These are phyloP conservation scores for Funneliformis caledonium DNA, from an alignment of 371 early-diverging fungal species.

Conservation along the genomic window DNA sequence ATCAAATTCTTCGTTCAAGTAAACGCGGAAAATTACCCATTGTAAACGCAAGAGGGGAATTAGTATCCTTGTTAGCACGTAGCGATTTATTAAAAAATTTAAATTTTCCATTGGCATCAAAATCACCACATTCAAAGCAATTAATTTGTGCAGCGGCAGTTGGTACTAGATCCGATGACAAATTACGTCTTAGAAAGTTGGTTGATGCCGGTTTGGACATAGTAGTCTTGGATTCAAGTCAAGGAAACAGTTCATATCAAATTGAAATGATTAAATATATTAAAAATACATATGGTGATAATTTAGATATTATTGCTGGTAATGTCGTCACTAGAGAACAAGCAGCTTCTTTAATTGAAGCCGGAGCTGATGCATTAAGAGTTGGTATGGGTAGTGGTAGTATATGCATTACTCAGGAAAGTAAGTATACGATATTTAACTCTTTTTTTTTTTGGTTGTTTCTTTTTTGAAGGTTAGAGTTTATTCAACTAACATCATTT, in stretches of 20 bases:
- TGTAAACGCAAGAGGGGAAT: constrained; percentile 78
- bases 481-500: not conserved
- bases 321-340: constrained; percentile 97
- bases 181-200: constrained; percentile 77
- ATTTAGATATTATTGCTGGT: constrained; percentile 91
- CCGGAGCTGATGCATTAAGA: constrained; percentile 95
- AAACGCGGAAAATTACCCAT: constrained; percentile 98
- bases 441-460: not conserved
- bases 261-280: constrained; percentile 93
- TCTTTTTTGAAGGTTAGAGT: not conserved
- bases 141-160: constrained; percentile 94
- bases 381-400: constrained; percentile 98
- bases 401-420: constrained; percentile 97
- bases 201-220: constrained; percentile 95
- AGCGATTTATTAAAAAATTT: constrained; percentile 96
- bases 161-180: constrained; percentile 91
- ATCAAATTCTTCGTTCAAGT: constrained; percentile 82
- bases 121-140: constrained; percentile 82
- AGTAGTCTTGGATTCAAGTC: constrained; percentile 91
- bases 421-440: constrained; percentile 2
- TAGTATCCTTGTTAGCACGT: constrained; percentile 91
- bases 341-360: constrained; percentile 88
- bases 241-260: constrained; percentile 94
- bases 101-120: constrained; percentile 92
- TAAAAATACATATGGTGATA: constrained; percentile 72